Evolutionary conservation across 2,329 filamentous ascomycete species (phyloP), one percentile per base, ranked within the genome.

Genomic region (Fusarium falciforme): DNA sequence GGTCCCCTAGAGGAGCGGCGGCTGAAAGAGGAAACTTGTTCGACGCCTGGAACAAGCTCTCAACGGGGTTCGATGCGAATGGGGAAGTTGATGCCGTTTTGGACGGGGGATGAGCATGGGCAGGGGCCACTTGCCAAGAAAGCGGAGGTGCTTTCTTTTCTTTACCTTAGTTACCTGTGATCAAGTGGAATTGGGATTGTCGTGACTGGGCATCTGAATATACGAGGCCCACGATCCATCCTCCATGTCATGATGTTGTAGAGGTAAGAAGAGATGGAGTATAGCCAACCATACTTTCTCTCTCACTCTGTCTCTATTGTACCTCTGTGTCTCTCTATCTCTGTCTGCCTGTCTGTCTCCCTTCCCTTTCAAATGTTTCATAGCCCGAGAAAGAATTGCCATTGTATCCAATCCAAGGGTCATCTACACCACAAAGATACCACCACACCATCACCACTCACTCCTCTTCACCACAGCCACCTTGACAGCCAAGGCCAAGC

Each of bases 31-130:
- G 47, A 29, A 42, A 38, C 22, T 38, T 27, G 25, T 38, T 42
- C 58, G 58, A 40, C 35, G 57, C 25, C 35, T 40, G 29, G 52
- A 31, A 57, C 52, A 52, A 52, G 47, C 47, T 52, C 47, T 31
- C 47, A 29, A 57, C 61, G 64, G 57, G 47, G 55, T 8, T 33
- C 31, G 35, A 36, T 68, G 61, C 71, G 36, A 72, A 74, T 69
- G 33, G 35, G 71, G 71, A 74, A 74, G 44, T 62, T 47, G 61
- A 31, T 31, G 65, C 68, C 71, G 71, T 40, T 12, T 20, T 52
- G 25, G 36, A 27, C 36, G 22, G 20, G 42, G 42, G 44, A 42
- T 63, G 27, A 42, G 47, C 61, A 64, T 47, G 29, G 47, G 17
- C 8, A 40, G 38, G 40, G 54, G 22, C 16, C 22, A 42, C 49